A percentile compares a stretch with the other conserved stretches of the same genome.
Evolutionary conservation across 2,329 filamentous ascomycete species (phyloP).

Genomic region (Cadophora malorum): DNA sequence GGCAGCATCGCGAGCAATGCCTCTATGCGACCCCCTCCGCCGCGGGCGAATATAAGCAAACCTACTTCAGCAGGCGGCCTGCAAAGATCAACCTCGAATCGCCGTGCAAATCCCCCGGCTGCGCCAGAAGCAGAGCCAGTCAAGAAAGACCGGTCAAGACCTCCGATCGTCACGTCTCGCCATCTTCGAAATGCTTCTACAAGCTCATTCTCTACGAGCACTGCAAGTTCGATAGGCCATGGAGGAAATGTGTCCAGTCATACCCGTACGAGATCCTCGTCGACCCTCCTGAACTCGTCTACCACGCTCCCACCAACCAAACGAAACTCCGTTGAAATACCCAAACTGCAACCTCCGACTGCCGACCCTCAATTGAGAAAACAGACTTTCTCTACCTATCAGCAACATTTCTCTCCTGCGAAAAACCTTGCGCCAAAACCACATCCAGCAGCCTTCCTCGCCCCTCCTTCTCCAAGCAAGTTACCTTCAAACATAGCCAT

Average conservation of each 20-base stretch:
- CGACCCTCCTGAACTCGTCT: slow-evolving; percentile 33
- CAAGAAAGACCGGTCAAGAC: slow-evolving; percentile 42
- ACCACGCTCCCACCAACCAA: slow-evolving; percentile 36
- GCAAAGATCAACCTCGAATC: slow-evolving; percentile 38
- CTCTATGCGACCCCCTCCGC: slow-evolving; percentile 40
- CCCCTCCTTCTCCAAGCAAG: slow-evolving; percentile 66
- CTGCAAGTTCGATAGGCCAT: slow-evolving; percentile 10
- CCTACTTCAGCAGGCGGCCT: slow-evolving; percentile 31
- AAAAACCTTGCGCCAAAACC: slow-evolving; percentile 67
- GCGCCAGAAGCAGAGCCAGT: slow-evolving; percentile 35
- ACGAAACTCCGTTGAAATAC: slow-evolving; percentile 29
- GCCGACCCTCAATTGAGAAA: slow-evolving; percentile 34
- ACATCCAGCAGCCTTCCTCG: slow-evolving; percentile 61
- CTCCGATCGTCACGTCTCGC: slow-evolving; percentile 37
- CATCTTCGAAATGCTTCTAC: slow-evolving; percentile 41
- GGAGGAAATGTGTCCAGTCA: slow-evolving; percentile 31
- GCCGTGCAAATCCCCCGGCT: slow-evolving; percentile 25
- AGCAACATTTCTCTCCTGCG: slow-evolving; percentile 72
- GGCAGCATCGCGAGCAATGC: slow-evolving; percentile 35
- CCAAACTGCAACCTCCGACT: slow-evolving; percentile 25
- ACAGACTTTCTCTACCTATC: slow-evolving; percentile 62
- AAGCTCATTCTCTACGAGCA: slow-evolving; percentile 29
- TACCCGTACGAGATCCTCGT: slow-evolving; percentile 41
- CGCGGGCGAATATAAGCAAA: slow-evolving; percentile 35
- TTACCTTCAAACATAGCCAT: slow-evolving; percentile 64